A percentile compares a stretch with the other conserved stretches of the same genome.
Conservation (phyloP, 1,284 basidiomycete species). For the Trichosporon asahii region DNA sequence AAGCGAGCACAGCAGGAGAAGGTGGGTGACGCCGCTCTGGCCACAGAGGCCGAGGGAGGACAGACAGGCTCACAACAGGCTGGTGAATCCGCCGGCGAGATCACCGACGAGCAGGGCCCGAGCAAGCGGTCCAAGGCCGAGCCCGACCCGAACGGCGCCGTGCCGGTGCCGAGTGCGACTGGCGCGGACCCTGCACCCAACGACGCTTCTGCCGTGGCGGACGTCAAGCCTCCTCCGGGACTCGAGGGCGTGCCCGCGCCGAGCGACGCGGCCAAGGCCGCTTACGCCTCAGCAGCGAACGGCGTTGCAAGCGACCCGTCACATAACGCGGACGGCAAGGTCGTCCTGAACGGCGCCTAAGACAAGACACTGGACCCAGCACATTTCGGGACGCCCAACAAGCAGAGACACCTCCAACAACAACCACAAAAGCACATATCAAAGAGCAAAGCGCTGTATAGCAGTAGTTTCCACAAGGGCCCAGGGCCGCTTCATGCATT, state of each 20-base stretch:
- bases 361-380: background rate
- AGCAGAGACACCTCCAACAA: background rate
- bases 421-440: slow-evolving; percentile 5
- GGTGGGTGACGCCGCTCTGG: slow-evolving; percentile 22
- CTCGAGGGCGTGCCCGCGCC: slow-evolving; percentile 39
- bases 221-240: slow-evolving; percentile 39
- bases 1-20: slow-evolving; percentile 40
- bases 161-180: slow-evolving; percentile 22
- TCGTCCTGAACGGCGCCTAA: slow-evolving; percentile 16
- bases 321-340: slow-evolving; percentile 7
- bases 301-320: slow-evolving; percentile 36
- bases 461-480: slow-evolving; percentile 10
- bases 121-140: slow-evolving; percentile 42
- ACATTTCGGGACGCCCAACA: background rate
- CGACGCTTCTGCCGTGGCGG: slow-evolving; percentile 17
- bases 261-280: slow-evolving; percentile 37
- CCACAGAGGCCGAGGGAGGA: background rate
- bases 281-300: slow-evolving; percentile 44
- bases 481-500: slow-evolving; percentile 5
- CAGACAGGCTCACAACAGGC: slow-evolving; percentile 9
- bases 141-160: slow-evolving; percentile 7
- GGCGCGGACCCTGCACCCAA: slow-evolving; percentile 35
- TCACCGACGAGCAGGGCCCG: slow-evolving; percentile 43
- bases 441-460: slow-evolving; percentile 9
- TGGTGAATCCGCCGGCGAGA: slow-evolving; percentile 15